Evolutionary conservation across 768 basidiomycete genomes (phyloP), one percentile per base, ranked within the genome.

Genomic region (Tylopilus plumbeoviolaceoides): DNA sequence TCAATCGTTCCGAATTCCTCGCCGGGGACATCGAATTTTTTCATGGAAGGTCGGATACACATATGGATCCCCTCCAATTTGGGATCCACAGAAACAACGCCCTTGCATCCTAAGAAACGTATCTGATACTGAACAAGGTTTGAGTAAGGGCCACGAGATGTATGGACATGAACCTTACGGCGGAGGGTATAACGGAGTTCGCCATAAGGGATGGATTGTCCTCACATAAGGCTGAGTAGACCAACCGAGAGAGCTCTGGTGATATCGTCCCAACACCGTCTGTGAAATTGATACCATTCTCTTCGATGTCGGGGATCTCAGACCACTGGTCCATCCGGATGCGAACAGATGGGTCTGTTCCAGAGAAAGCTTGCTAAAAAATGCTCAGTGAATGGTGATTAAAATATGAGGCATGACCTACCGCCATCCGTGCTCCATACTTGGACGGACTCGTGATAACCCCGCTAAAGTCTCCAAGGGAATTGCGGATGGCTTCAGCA

Each of bases 261-360:
- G 89, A 87, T 45, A 92, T 88, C 0, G 89, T 89, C 2, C 91
- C 91, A 11, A 87, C 81, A 27, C 91, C 91, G 51, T 93, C 91
- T 0, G 90, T 91, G 63, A 83, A 84, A 21, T 76, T 54, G 75
- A 76, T 23, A 55, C 66, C 60, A 21, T 72, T 67, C 12, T 64
- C 57, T 15, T 74, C 75, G 11, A 90, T 69, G 63, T 91, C 90
- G 0, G 65, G 62, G 43, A 89, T 76, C 50, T 76, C 71, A 46
- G 82, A 77, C 83, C 90, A 91, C 59, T 92, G 75, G 41, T 74
- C 56, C 2, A 66, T 67, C 7, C 57, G 52, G 45, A 92, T 81
- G 20, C 64, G 66, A 18, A 91, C 81, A 1, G 87, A 87, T 0
- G 84, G 80, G 55, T 89, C 84, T 2, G 91, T 94, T 2, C 87